A percentile compares a stretch with the other conserved stretches of the same genome.
Evolutionary conservation across 1,284 basidiomycete species (phyloP).

Genomic region (Wolfiporia cocos): DNA sequence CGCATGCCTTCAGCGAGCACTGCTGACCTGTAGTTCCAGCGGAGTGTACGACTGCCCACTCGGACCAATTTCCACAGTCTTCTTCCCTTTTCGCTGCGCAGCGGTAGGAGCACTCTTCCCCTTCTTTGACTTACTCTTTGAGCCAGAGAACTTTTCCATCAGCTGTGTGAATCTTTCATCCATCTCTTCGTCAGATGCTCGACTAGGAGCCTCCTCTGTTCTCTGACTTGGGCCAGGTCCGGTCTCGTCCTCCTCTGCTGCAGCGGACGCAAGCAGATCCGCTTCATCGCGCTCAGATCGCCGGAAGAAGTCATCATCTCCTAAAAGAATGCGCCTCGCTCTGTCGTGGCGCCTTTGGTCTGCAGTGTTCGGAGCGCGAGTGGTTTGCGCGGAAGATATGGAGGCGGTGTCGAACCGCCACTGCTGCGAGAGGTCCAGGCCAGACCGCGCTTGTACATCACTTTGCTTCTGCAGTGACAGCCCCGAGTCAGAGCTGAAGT

Average conservation of each 20-base stretch:
- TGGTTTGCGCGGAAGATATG: conserved; percentile 10
- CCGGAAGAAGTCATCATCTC: conserved; percentile 33
- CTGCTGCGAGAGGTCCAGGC: conserved; percentile 23
- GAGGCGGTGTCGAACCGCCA: conserved; percentile 31
- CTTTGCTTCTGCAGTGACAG: neutral
- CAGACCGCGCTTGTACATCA: neutral
- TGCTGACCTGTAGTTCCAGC: conserved; percentile 70
- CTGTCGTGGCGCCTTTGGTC: conserved; percentile 36
- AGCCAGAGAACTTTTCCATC: conserved; percentile 36
- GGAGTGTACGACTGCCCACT: conserved; percentile 79
- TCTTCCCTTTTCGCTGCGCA: conserved; percentile 31
- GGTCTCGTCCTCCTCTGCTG: conserved; percentile 14
- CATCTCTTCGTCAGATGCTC: conserved; percentile 32
- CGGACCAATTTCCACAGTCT: conserved; percentile 57
- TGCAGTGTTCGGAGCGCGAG: conserved; percentile 15
- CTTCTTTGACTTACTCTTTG: conserved; percentile 31
- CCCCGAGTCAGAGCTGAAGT: conserved; percentile 6
- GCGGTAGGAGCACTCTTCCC: conserved; percentile 25
- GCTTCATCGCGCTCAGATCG: conserved; percentile 3
- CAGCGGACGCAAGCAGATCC: conserved; percentile 17
- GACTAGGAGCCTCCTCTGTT: conserved; percentile 12
- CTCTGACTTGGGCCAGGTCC: no score
- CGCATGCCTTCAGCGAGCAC: neutral
- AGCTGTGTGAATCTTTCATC: conserved; percentile 45
- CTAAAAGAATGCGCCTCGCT: conserved; percentile 51